Evolutionary conservation across 495 filamentous ascomycete genomes (phyloP).

Genomic region (Tuber microsphaerosporum): DNA sequence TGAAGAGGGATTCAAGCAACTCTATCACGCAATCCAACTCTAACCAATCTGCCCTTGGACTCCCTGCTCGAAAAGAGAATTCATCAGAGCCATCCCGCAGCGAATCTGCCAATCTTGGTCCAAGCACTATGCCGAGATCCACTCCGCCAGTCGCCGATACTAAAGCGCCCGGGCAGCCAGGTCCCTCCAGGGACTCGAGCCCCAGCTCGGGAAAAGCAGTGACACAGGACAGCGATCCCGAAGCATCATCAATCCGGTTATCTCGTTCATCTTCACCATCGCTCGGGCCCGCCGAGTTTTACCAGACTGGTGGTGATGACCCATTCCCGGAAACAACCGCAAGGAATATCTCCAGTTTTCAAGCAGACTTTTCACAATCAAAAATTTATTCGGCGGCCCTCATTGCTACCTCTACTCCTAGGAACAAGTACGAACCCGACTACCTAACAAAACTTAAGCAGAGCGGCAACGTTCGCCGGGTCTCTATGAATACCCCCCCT

Average conservation of each 20-base stretch:
- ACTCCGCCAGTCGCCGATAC: background rate
- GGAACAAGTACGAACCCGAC: slow-evolving; percentile 15
- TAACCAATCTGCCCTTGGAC: background rate
- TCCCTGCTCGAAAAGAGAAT: background rate
- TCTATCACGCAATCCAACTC: background rate
- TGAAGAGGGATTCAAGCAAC: background rate
- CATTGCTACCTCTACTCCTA: slow-evolving; percentile 27
- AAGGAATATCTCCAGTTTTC: background rate
- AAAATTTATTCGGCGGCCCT: slow-evolving; percentile 10
- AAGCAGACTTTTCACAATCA: background rate
- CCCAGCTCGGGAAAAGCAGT: background rate
- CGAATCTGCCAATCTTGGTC: background rate
- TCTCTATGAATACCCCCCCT: slow-evolving; percentile 37
- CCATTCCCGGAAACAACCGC: slow-evolving; percentile 15
- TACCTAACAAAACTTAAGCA: slow-evolving; percentile 25
- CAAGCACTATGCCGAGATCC: background rate
- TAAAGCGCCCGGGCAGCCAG: background rate
- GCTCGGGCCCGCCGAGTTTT: slow-evolving; percentile 8
- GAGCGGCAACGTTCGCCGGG: slow-evolving; percentile 19
- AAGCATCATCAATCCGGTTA: background rate
- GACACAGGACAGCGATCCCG: background rate
- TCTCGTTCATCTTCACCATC: slow-evolving; percentile 14
- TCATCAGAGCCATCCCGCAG: background rate
- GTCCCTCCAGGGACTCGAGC: background rate
- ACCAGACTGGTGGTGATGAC: slow-evolving; percentile 12